Conservation (phyloP, 768 basidiomycete species). For the Amanita phalloides region DNA sequence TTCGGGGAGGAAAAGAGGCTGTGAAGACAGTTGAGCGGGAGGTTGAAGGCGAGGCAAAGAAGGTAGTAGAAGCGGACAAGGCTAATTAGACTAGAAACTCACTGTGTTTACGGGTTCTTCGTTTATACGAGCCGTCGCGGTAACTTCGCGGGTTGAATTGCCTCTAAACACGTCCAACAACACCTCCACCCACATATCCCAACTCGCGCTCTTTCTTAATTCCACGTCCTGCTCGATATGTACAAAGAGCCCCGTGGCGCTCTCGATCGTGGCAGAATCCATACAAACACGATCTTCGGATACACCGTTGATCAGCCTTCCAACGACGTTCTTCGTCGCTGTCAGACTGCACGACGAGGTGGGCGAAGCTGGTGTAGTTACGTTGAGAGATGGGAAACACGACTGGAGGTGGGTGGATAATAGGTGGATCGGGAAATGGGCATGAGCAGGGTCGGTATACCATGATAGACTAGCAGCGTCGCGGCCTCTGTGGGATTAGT, state of each 20-base stretch:
- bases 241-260: constrained; percentile 10
- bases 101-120: no score
- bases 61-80: constrained; percentile 1
- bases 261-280: constrained; percentile 12
- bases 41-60: constrained; percentile 16
- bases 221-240: constrained; percentile 2
- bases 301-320: constrained; percentile 31
- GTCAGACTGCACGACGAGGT: constrained; percentile 31
- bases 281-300: constrained; percentile 18
- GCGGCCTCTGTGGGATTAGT: constrained; percentile 7
- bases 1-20: constrained; percentile 24
- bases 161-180: not conserved
- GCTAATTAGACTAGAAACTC: no score
- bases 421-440: constrained; percentile 8
- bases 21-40: constrained; percentile 15
- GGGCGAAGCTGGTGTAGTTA: constrained; percentile 13
- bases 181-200: not conserved
- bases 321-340: constrained; percentile 35
- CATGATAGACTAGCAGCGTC: constrained; percentile 19
- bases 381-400: constrained; percentile 25
- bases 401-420: constrained; percentile 26
- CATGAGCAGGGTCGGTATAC: constrained; percentile 20
- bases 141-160: not conserved
- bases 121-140: no score
- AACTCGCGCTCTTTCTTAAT: not conserved